These are phyloP conservation scores for Elsinoe ampelina DNA, from an alignment of 2,329 filamentous ascomycete species.

Conservation along the genomic window DNA sequence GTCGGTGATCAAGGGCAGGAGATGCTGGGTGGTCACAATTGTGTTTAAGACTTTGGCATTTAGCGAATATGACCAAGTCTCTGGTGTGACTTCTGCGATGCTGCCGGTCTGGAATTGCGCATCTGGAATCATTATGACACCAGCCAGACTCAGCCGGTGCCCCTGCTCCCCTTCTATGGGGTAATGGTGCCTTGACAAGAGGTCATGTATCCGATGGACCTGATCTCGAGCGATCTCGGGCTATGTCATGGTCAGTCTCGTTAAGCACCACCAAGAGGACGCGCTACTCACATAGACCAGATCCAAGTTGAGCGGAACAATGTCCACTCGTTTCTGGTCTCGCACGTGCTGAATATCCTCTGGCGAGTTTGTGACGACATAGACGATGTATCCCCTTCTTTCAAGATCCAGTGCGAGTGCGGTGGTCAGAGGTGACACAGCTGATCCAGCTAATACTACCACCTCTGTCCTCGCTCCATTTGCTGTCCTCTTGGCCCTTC, in stretches of 20 bases:
- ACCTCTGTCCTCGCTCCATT: conserved; percentile 86
- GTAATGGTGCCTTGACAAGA: conserved; percentile 64
- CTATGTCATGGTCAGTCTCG: conserved; percentile 34
- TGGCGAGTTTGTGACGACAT: conserved; percentile 72
- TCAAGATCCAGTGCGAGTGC: conserved; percentile 81
- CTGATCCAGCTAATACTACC: conserved; percentile 78
- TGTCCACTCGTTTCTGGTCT: conserved; percentile 66
- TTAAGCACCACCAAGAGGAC: not conserved
- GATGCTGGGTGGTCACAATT: conserved; percentile 78
- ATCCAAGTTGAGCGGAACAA: conserved; percentile 73
- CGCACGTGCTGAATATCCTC: conserved; percentile 78
- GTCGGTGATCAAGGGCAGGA: conserved; percentile 51
- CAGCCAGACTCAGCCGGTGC: conserved; percentile 66
- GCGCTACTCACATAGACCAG: conserved; percentile 60
- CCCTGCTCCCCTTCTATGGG: conserved; percentile 67
- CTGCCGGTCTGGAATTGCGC: conserved; percentile 61
- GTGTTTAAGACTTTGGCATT: conserved; percentile 88
- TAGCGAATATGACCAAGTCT: conserved; percentile 78
- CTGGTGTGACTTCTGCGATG: conserved; percentile 74
- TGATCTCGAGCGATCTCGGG: conserved; percentile 58
- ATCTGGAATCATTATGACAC: conserved; percentile 73
- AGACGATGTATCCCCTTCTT: conserved; percentile 85
- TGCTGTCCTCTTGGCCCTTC: conserved; percentile 66
- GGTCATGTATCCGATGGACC: conserved; percentile 61
- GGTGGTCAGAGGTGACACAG: conserved; percentile 71